Evolutionary conservation across 164 flowering plant species (phyloP).

Genomic region (Protea cynaroides): DNA sequence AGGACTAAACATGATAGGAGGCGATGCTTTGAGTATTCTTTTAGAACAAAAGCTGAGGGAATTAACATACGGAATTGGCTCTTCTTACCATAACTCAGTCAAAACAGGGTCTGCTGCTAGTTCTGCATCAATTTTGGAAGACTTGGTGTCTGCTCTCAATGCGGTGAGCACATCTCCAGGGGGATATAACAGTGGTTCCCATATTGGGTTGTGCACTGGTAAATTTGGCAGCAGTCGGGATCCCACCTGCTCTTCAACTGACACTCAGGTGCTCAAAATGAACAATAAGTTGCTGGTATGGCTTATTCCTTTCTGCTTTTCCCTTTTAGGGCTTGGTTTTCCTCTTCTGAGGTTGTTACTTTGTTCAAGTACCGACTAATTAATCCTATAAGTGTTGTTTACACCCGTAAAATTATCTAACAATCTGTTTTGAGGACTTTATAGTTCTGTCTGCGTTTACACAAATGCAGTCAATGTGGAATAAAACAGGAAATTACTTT

Average conservation of each 20-base stretch:
- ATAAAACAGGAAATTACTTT: no score
- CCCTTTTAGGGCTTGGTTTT: background rate
- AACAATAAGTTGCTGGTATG: constrained; percentile 45
- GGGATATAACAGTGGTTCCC: constrained; percentile 17
- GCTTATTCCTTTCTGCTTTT: background rate
- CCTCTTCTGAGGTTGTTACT: background rate
- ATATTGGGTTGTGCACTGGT: constrained; percentile 12
- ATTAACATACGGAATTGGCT: constrained; percentile 40
- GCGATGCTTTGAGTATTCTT: constrained; percentile 75
- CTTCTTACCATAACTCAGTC: constrained; percentile 25
- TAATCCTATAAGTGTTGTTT: background rate
- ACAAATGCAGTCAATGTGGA: no score
- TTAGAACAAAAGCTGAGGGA: constrained; percentile 82
- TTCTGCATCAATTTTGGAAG: constrained; percentile 25
- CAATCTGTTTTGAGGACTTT: no score
- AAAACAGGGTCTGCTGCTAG: constrained; percentile 20
- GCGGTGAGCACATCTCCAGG: constrained; percentile 14
- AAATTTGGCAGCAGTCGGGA: constrained; percentile 13
- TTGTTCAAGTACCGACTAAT: background rate
- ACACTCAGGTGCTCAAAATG: constrained; percentile 14
- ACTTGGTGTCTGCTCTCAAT: constrained; percentile 23
- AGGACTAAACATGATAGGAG: constrained; percentile 50
- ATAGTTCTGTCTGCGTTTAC: no score
- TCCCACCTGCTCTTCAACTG: constrained; percentile 27
- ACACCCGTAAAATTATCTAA: background rate